Conservation (phyloP, 306 rosid genomes). For the Fagus sylvatica region DNA sequence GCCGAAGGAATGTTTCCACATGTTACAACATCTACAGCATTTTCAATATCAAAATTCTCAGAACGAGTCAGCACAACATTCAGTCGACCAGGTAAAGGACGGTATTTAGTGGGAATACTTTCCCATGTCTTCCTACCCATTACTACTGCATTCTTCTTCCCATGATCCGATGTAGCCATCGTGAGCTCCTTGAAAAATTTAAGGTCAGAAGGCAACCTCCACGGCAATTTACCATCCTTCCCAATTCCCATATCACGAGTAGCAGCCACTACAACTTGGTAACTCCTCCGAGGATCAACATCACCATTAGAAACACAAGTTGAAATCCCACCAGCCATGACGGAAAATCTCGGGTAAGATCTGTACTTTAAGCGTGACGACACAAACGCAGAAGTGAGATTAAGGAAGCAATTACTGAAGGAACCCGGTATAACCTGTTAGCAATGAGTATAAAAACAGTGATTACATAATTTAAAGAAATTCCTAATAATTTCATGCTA, state of each 20-base stretch:
- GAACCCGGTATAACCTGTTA: constrained; percentile 1
- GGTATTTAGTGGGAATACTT: constrained; percentile 44
- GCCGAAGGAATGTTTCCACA: constrained; percentile 57
- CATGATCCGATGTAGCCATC: constrained; percentile 43
- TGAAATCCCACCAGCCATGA: not conserved
- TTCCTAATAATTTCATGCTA: not conserved
- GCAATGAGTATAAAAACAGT: not conserved
- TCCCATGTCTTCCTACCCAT: constrained; percentile 82
- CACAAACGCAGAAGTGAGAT: constrained; percentile 1
- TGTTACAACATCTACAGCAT: constrained; percentile 54
- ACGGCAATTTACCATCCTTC: constrained; percentile 62
- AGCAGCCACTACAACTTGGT: constrained; percentile 69
- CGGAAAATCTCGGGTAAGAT: not conserved
- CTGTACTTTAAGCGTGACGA: not conserved
- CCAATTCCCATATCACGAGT: constrained; percentile 64
- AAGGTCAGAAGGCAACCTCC: constrained; percentile 60
- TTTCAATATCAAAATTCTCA: constrained; percentile 47
- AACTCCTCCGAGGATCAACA: constrained; percentile 47
- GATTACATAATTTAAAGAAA: not conserved
- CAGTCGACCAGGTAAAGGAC: constrained; percentile 62
- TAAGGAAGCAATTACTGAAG: not conserved
- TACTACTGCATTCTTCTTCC: constrained; percentile 57
- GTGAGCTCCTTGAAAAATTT: constrained; percentile 59
- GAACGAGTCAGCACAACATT: constrained; percentile 69
- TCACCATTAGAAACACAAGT: constrained; percentile 20